phyloP scores from a whole-genome alignment of 2,329 filamentous ascomycete genomes.

The Aspergillus piperis region DNA sequence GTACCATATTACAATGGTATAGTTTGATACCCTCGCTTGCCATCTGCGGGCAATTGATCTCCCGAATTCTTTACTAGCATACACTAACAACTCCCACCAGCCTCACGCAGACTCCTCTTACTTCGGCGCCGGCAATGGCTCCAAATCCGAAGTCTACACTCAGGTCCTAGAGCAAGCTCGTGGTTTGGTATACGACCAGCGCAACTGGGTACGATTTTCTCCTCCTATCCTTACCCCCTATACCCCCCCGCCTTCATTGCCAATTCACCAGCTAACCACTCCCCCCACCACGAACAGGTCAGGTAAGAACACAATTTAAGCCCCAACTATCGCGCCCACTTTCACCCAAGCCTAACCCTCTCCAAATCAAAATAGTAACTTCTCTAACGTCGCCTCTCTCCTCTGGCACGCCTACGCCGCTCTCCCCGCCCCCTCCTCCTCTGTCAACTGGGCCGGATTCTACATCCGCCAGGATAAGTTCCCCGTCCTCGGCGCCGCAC shows the following conservation, averaged over 20 bases:
- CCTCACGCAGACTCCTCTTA: constrained; percentile 52
- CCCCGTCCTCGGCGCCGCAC: constrained; percentile 24
- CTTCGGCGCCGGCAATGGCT: constrained; percentile 37
- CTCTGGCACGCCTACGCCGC: constrained; percentile 51
- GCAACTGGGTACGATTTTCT: constrained; percentile 47
- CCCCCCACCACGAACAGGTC: constrained; percentile 25
- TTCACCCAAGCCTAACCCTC: neutral
- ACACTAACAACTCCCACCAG: constrained; percentile 26
- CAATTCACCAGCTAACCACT: neutral
- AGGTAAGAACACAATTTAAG: constrained; percentile 25
- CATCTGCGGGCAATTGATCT: neutral
- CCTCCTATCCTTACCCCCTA: neutral
- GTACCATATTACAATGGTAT: neutral
- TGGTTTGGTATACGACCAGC: constrained; percentile 44
- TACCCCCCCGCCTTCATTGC: neutral
- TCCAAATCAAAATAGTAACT: constrained; percentile 37
- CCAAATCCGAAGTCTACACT: constrained; percentile 47
- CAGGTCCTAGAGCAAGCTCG: constrained; percentile 43
- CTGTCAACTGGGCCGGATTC: constrained; percentile 53
- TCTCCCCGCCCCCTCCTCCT: constrained; percentile 45
- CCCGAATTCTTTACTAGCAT: too few relatives aligned
- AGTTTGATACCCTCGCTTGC: neutral
- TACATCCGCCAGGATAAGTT: constrained; percentile 49
- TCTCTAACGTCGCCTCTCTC: constrained; percentile 51
- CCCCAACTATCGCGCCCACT: too few relatives aligned